Conservation (phyloP, 768 basidiomycete species). For the Panaeolus papilionaceus region DNA sequence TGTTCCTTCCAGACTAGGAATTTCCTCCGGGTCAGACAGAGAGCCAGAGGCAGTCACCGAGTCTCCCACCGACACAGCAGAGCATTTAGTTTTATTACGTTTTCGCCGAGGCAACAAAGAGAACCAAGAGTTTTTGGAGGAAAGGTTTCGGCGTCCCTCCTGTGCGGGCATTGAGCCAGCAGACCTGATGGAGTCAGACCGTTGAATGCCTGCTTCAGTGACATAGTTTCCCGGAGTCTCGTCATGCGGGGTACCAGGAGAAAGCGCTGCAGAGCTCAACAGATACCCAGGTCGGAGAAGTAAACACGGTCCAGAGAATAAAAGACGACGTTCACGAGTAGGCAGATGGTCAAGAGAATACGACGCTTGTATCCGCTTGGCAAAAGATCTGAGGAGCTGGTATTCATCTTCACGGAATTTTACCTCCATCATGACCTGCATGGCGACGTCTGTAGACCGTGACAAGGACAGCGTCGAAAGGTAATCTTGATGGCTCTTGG, state of each 20-base stretch:
- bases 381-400: slow-evolving; percentile 68
- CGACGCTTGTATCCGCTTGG: slow-evolving; percentile 64
- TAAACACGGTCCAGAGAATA: slow-evolving; percentile 61
- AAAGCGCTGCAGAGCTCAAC: slow-evolving; percentile 46
- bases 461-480: slow-evolving; percentile 68
- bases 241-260: slow-evolving; percentile 32
- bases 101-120: slow-evolving; percentile 33
- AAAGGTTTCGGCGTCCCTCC: slow-evolving; percentile 22
- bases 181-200: slow-evolving; percentile 28
- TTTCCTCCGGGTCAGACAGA: slow-evolving; percentile 3
- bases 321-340: slow-evolving; percentile 73
- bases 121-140: slow-evolving; percentile 33
- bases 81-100: slow-evolving; percentile 28
- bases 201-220: slow-evolving; percentile 20
- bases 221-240: slow-evolving; percentile 12
- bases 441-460: slow-evolving; percentile 70
- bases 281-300: not conserved
- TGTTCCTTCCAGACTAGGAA: slow-evolving; percentile 22
- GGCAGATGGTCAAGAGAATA: slow-evolving; percentile 61
- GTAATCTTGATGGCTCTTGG: slow-evolving; percentile 73
- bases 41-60: slow-evolving; percentile 7
- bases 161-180: slow-evolving; percentile 19
- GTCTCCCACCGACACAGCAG: slow-evolving; percentile 14
- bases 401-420: slow-evolving; percentile 89
- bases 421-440: slow-evolving; percentile 84